Evolutionary conservation across 352 stramenopile species (phyloP), one percentile per base, ranked within the genome.

Genomic region (Aphanomyces cochlioides): DNA sequence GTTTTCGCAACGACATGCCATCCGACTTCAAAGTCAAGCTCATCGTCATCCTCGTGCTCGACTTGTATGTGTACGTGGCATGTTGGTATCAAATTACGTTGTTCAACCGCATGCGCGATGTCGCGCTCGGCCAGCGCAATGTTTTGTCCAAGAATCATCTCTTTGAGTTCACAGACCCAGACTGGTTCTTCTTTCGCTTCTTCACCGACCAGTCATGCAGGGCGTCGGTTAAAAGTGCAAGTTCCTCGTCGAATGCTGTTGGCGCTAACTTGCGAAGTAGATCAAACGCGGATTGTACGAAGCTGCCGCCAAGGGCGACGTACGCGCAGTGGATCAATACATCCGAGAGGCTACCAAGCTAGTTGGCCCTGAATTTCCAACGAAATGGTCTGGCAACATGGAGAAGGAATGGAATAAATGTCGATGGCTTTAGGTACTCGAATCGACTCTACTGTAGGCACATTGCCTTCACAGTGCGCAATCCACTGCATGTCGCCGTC

Each of bases 31-130:
- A 41, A 61, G n/a, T 37, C 21, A 67, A 83, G 60, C 77, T 88
- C 10, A 17, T 90, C 13, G 17, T 90, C 0, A 77, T 86, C 7
- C 68, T 88, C 47, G 43, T 78, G 21, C 64, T 92, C n/a, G 81
- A 80, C 3, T 64, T 89, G 10, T 57, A 83, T 21, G 77, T 80
- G 3, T 93, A 90, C 60, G 58, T 80, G 17, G 74, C 91, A 19
- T 79, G 86, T 1, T 93, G 84, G 84, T 79, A 87, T 40, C 86
- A 93, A 66, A 90, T 93, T 66, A 74, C 88, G 21, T 74, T 93
- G 36, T 93, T 93, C 66, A 85, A 93, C 47, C 77, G 80, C 43
- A 72, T 93, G 72, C 86, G 91, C 65, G 83, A 90, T 56, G 84
- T 92, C 41, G 87, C 91, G 58, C 74, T 92, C 17, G 91, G 82